A percentile compares a stretch with the other conserved stretches of the same genome.
phyloP scores from a whole-genome alignment of 768 basidiomycete genomes.

The Phallus indusiatus region DNA sequence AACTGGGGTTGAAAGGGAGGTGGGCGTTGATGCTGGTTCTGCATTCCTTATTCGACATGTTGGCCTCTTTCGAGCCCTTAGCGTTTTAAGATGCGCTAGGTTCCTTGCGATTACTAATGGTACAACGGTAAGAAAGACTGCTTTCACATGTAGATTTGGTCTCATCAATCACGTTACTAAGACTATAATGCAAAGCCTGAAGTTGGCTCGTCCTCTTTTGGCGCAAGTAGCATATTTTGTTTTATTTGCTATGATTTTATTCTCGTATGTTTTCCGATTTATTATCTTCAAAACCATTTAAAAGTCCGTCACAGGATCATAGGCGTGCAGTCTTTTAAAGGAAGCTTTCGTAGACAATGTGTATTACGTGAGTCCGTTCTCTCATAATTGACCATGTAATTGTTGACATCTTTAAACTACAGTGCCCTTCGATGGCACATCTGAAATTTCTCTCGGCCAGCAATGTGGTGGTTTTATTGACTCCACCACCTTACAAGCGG shows the following conservation, averaged over 20 bases:
- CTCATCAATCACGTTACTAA: constrained; percentile 14
- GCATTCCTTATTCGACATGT: constrained; percentile 42
- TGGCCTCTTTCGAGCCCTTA: constrained; percentile 82
- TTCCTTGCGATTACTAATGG: constrained; percentile 83
- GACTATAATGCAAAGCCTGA: constrained; percentile 89
- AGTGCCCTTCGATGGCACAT: constrained; percentile 19
- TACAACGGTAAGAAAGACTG: constrained; percentile 60
- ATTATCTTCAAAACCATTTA: neutral
- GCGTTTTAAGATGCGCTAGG: constrained; percentile 73
- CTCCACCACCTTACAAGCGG: constrained; percentile 35
- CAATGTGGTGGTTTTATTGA: constrained; percentile 80
- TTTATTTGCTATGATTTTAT: constrained; percentile 78
- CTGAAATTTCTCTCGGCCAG: constrained; percentile 34
- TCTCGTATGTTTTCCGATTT: constrained; percentile 51
- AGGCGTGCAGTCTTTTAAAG: constrained; percentile 90
- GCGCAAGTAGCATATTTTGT: constrained; percentile 88
- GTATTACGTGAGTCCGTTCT: constrained; percentile 13
- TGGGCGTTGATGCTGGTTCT: constrained; percentile 9
- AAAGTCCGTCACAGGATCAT: constrained; percentile 51
- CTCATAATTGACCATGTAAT: neutral
- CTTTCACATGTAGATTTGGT: neutral
- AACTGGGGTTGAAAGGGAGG: constrained; percentile 56
- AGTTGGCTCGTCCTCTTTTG: constrained; percentile 82
- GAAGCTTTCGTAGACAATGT: constrained; percentile 52
- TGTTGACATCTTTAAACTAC: neutral